Evolutionary conservation across 2,329 filamentous ascomycete species (phyloP).

Genomic region (Hypoxylon sp.): DNA sequence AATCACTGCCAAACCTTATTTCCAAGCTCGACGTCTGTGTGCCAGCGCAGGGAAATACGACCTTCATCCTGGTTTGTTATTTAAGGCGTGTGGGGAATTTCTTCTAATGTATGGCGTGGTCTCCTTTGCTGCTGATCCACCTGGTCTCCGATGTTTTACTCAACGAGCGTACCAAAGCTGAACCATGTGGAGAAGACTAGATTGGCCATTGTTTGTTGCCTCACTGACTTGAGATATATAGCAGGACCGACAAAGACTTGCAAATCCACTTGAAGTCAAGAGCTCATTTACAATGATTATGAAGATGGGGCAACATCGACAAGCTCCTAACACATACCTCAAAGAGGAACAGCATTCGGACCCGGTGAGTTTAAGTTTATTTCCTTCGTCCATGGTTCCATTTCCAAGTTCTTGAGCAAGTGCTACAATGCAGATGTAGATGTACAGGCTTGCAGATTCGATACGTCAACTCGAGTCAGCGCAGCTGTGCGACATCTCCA

Average conservation of each 20-base stretch:
- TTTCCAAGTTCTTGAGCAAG: constrained; percentile 29
- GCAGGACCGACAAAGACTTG: constrained; percentile 29
- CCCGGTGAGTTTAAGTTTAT: constrained; percentile 58
- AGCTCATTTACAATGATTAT: constrained; percentile 57
- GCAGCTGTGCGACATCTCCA: constrained; percentile 24
- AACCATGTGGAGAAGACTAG: constrained; percentile 49
- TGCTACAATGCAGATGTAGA: constrained; percentile 35
- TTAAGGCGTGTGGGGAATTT: constrained; percentile 42
- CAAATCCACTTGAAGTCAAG: constrained; percentile 24
- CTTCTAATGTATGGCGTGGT: constrained; percentile 26
- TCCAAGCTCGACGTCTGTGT: constrained; percentile 18
- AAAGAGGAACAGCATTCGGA: constrained; percentile 62
- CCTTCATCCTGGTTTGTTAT: constrained; percentile 39
- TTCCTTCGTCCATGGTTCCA: constrained; percentile 14
- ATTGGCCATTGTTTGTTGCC: constrained; percentile 48
- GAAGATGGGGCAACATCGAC: constrained; percentile 63
- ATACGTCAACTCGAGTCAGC: constrained; percentile 31
- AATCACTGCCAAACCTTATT: constrained; percentile 24
- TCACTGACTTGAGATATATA: constrained; percentile 37
- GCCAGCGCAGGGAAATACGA: constrained; percentile 30
- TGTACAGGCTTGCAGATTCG: constrained; percentile 30
- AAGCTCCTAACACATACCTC: constrained; percentile 59
- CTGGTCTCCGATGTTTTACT: constrained; percentile 38
- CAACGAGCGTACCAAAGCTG: constrained; percentile 48
- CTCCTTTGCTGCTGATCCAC: constrained; percentile 40